Base-by-base conservation (phyloP, 202 grass and related monocot species). In the Eragrostis tef region DNA sequence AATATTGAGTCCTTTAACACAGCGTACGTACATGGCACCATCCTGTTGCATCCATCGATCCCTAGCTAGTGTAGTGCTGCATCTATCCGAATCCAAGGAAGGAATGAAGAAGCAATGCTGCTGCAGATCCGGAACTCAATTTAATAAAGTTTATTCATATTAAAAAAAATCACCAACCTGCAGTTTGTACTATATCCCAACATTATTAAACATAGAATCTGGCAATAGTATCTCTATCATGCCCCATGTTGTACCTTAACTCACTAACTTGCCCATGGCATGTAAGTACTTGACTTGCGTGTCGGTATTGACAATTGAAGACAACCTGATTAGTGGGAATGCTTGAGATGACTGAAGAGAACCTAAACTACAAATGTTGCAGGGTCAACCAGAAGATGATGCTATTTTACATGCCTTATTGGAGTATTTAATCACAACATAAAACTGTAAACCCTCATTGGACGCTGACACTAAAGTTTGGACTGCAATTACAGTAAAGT, bases 151-250 rank as follows among this genome's bases (percentile, higher is more conserved):
- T 12, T 69, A 8, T 21, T 75, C 62, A 11, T 60, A 44, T 76
- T 76, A 76, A 76, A 50, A n/a, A n/a, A 73, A 82, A 31, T 50
- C 60, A 73, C 17, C 84, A 86, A 59, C 67, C 43, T 57, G 51
- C 49, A 43, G 50, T 70, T 29, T 49, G 71, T 80, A 81, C 58
- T 15, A 4, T 68, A 7, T 53, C 72, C 63, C n/a, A n/a, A 9
- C 50, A 61, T 67, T 66, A 39, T 65, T 78, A 72, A 21, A 77
- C 27, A 46, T 34, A 68, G 87, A 86, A 82, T 82, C 57, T 44
- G 9, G 3, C 11, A 89, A 86, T 59, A 89, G 66, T 89, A 49
- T 51, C 77, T 29, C 77, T 76, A 77, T 85, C 64, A 71, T 88
- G 20, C 9, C 39, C 21, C 64, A 11, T 59, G 73, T 49, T 59